A percentile compares a stretch with the other conserved stretches of the same genome.
These are phyloP conservation scores for Glycine soja DNA, from an alignment of 306 rosid genomes.

Conservation along the genomic window DNA sequence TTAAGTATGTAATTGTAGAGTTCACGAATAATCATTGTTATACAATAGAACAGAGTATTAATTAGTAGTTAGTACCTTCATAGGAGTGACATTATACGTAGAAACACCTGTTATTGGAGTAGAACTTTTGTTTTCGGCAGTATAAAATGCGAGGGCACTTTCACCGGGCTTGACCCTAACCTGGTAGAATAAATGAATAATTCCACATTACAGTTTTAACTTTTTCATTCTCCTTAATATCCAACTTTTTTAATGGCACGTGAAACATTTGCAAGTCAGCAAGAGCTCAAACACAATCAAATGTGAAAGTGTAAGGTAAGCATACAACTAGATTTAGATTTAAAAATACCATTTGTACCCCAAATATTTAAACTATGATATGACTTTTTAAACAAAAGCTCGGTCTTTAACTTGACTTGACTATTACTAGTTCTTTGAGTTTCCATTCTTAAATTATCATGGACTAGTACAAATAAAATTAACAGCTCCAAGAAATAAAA, in stretches of 20 bases:
- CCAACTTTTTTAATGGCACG: constrained; percentile 25
- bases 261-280: constrained; percentile 8
- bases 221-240: constrained; percentile 12
- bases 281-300: constrained; percentile 27
- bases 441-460: constrained; percentile 26
- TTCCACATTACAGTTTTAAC: constrained; percentile 33
- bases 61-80: constrained; percentile 70
- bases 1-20: not conserved
- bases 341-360: constrained; percentile 2
- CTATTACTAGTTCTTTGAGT: not conserved
- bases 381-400: not conserved
- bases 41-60: constrained; percentile 12
- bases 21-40: constrained; percentile 27
- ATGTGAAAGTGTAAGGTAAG: not conserved
- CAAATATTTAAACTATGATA: constrained; percentile 34
- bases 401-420: not conserved
- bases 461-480: constrained; percentile 1
- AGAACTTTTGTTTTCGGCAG: constrained; percentile 91
- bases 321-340: constrained; percentile 17
- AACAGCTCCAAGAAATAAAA: constrained; percentile 8
- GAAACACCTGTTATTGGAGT: constrained; percentile 92
- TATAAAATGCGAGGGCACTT: constrained; percentile 97
- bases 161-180: constrained; percentile 96
- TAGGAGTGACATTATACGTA: constrained; percentile 92
- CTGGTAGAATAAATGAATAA: constrained; percentile 57